phyloP scores from a whole-genome alignment of 768 basidiomycete genomes.

The Pisolithus orientalis region DNA sequence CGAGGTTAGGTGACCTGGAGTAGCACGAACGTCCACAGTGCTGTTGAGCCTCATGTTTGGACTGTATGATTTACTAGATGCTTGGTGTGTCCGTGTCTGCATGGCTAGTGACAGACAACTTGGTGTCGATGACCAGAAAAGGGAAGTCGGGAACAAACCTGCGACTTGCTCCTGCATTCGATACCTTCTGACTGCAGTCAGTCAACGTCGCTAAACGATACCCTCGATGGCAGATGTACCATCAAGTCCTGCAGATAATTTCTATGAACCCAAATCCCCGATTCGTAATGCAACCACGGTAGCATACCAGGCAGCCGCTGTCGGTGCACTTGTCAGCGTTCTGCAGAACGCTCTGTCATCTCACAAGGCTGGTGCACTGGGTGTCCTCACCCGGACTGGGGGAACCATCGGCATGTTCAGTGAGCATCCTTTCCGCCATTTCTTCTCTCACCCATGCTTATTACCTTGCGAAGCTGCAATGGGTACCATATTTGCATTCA shows the following conservation, averaged over 20 bases:
- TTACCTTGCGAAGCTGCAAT: conserved; percentile 62
- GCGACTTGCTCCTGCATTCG: background rate
- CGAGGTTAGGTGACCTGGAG: conserved; percentile 5
- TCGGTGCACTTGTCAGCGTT: conserved; percentile 65
- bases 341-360: conserved; percentile 76
- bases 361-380: conserved; percentile 76
- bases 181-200: conserved; percentile 2
- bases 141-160: background rate
- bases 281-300: conserved; percentile 49
- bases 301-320: conserved; percentile 57
- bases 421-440: conserved; percentile 31
- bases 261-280: conserved; percentile 47
- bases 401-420: conserved; percentile 90
- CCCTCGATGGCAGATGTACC: conserved; percentile 17
- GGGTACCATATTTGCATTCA: conserved; percentile 80
- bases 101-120: background rate
- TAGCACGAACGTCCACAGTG: conserved; percentile 38
- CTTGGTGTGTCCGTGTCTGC: background rate
- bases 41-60: conserved; percentile 36
- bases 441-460: background rate
- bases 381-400: conserved; percentile 82
- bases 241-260: conserved; percentile 10
- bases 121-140: background rate
- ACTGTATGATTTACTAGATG: background rate
- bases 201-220: background rate